These are phyloP conservation scores for Neurospora africana DNA, from an alignment of 495 filamentous ascomycete species.

Conservation along the genomic window DNA sequence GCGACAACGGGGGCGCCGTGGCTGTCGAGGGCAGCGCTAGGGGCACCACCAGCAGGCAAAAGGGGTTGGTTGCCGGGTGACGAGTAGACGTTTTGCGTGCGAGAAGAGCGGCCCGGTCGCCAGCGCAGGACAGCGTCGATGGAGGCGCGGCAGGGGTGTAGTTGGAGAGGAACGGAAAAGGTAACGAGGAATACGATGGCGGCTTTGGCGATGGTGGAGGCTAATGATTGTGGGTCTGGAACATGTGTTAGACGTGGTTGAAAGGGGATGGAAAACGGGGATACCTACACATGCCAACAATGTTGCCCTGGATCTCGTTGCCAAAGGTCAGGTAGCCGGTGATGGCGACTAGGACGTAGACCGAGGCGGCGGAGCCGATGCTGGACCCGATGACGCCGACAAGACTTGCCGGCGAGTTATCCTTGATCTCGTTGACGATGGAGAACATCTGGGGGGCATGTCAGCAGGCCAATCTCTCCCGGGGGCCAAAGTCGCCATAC, in stretches of 20 bases:
- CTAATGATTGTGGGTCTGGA: constrained; percentile 59
- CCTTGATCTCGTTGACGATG: constrained; percentile 84
- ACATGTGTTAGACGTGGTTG: constrained; percentile 6
- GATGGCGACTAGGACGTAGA: constrained; percentile 87
- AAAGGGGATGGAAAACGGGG: background rate
- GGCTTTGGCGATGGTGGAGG: constrained; percentile 82
- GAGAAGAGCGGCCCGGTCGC: constrained; percentile 81
- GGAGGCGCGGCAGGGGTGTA: constrained; percentile 88
- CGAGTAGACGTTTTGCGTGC: constrained; percentile 38
- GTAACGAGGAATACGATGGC: constrained; percentile 95
- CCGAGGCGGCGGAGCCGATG: constrained; percentile 65
- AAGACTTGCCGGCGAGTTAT: constrained; percentile 69
- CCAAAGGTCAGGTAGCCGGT: constrained; percentile 95
- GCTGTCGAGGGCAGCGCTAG: constrained; percentile 18
- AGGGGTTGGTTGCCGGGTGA: constrained; percentile 29
- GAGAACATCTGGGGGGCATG: constrained; percentile 75
- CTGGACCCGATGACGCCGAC: constrained; percentile 70
- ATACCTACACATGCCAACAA: constrained; percentile 75
- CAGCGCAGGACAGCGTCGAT: constrained; percentile 88
- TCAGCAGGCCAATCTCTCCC: background rate
- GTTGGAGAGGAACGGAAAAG: constrained; percentile 92
- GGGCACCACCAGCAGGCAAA: constrained; percentile 21
- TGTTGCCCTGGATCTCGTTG: constrained; percentile 76
- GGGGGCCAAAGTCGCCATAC: constrained; percentile 7
- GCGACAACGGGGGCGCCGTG: constrained; percentile 29